Percentiles rank a stretch among this genome's conserved stretches.
phyloP scores from a whole-genome alignment of 2,329 filamentous ascomycete species.

The Ceratocystis huliohia region DNA sequence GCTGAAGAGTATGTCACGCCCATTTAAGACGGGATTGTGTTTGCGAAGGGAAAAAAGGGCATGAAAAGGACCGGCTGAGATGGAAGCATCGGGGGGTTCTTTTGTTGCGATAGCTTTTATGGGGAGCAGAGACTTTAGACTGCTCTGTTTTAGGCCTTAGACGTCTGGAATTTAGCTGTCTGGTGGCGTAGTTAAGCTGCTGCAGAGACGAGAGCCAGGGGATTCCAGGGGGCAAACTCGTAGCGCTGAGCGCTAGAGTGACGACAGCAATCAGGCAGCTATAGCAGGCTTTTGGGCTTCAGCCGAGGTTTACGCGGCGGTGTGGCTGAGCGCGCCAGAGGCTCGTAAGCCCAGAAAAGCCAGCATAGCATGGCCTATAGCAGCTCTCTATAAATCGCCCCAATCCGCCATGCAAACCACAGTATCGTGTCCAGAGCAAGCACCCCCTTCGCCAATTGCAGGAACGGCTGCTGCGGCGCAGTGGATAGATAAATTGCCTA shows the following conservation, averaged over 20 bases:
- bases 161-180: no score
- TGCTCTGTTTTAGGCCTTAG: no score
- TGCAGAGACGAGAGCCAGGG: no score
- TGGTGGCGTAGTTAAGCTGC: no score
- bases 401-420: not conserved
- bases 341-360: not conserved
- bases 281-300: not conserved
- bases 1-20: not conserved
- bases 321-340: not conserved
- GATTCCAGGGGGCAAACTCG: no score
- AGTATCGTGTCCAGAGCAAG: not conserved
- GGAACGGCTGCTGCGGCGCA: slow-evolving; percentile 6
- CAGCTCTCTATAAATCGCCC: not conserved
- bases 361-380: not conserved
- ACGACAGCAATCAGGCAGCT: not conserved
- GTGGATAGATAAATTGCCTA: not conserved
- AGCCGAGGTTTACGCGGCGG: not conserved
- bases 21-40: not conserved
- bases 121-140: no score
- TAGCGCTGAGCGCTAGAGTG: no score
- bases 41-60: not conserved
- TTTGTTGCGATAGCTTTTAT: not conserved
- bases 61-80: not conserved
- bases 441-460: not conserved
- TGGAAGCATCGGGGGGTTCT: not conserved